Evolutionary conservation across 345 rosid genomes (phyloP).

Genomic region (Physaria fendleri): DNA sequence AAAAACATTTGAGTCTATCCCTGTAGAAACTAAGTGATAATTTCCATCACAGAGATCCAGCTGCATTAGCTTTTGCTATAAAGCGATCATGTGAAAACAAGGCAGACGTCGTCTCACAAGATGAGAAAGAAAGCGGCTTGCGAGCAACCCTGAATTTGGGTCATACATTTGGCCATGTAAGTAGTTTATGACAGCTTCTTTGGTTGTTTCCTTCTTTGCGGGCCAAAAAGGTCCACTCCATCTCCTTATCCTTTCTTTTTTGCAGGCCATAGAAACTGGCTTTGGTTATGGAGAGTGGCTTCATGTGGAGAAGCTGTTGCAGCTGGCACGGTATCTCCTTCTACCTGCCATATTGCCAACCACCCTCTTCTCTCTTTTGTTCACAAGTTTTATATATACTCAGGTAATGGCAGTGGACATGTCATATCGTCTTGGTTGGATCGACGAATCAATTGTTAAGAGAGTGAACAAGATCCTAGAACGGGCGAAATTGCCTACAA

Average conservation of each 20-base stretch:
- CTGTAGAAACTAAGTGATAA: neutral
- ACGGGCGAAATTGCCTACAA: slow-evolving; percentile 64
- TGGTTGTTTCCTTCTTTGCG: neutral
- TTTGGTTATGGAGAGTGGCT: slow-evolving; percentile 94
- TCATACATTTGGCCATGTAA: slow-evolving; percentile 98
- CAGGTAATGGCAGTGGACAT: slow-evolving; percentile 99
- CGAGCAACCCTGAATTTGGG: slow-evolving; percentile 94
- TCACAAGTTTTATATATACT: neutral
- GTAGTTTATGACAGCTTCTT: slow-evolving; percentile 14
- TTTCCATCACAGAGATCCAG: slow-evolving; percentile 65
- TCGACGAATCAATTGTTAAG: slow-evolving; percentile 70
- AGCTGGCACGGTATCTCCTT: slow-evolving; percentile 67
- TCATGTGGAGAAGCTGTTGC: slow-evolving; percentile 99
- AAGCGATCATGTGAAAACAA: slow-evolving; percentile 96
- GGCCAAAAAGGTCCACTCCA: neutral
- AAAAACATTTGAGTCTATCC: neutral
- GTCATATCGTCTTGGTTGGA: slow-evolving; percentile 99
- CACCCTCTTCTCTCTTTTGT: neutral
- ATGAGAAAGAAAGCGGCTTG: slow-evolving; percentile 93
- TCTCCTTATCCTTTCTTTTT: slow-evolving; percentile 12
- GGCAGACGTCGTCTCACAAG: slow-evolving; percentile 94
- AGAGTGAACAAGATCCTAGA: slow-evolving; percentile 56
- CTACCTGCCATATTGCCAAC: neutral
- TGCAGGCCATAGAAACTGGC: slow-evolving; percentile 94
- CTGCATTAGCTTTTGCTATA: slow-evolving; percentile 78